phyloP scores from a whole-genome alignment of 805 yeast species.

The Sugiyamaella marilandica region DNA sequence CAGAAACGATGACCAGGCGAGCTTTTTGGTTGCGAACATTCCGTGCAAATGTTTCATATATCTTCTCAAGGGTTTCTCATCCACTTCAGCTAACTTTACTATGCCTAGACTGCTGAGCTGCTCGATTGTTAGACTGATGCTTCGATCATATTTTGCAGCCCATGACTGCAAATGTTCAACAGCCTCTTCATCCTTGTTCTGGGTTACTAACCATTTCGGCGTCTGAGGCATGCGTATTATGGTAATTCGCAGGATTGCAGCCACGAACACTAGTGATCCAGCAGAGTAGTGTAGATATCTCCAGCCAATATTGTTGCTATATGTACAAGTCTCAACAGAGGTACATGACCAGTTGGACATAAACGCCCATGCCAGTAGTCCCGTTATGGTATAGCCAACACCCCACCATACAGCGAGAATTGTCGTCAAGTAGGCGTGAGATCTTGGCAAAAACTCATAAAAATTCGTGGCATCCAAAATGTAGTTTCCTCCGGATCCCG shows the following conservation, averaged over 20 bases:
- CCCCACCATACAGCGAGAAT: conserved; percentile 60
- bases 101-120: conserved; percentile 44
- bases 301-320: conserved; percentile 53
- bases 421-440: conserved; percentile 47
- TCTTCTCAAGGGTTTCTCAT: conserved; percentile 12
- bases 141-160: conserved; percentile 43
- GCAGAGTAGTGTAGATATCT: conserved; percentile 51
- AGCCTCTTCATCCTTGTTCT: conserved; percentile 41
- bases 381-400: conserved; percentile 53
- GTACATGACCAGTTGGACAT: conserved; percentile 48
- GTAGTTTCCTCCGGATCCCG: conserved; percentile 48
- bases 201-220: conserved; percentile 39
- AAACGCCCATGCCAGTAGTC: conserved; percentile 52
- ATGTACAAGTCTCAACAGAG: conserved; percentile 40
- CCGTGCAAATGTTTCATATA: conserved; percentile 30
- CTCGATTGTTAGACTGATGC: conserved; percentile 41
- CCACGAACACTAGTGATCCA: conserved; percentile 47
- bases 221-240: conserved; percentile 46
- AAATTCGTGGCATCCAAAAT: conserved; percentile 51
- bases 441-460: conserved; percentile 48
- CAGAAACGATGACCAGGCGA: conserved; percentile 42
- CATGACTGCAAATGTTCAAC: conserved; percentile 40
- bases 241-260: conserved; percentile 46
- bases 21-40: conserved; percentile 44
- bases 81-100: conserved; percentile 25